phyloP scores from a whole-genome alignment of 345 rosid species.

The Rhodamnia rubescens region DNA sequence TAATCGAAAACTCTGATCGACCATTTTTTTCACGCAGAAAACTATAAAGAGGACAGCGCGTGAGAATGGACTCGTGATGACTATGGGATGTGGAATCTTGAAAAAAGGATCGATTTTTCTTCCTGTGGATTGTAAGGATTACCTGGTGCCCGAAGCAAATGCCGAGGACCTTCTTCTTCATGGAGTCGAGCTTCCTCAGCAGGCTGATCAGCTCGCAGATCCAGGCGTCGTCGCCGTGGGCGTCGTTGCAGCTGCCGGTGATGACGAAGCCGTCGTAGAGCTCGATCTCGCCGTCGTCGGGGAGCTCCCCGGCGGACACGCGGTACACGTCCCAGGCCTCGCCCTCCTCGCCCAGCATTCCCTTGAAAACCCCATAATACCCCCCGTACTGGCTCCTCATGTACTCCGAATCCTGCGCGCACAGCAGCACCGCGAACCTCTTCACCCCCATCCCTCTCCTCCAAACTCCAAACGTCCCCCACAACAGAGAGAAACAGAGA shows the following conservation, averaged over 20 bases:
- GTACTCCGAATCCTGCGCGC: slow-evolving; percentile 62
- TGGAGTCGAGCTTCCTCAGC: slow-evolving; percentile 30
- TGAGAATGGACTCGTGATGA: neutral
- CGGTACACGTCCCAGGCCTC: slow-evolving; percentile 49
- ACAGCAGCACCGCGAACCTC: slow-evolving; percentile 47
- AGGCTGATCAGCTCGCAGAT: slow-evolving; percentile 37
- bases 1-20: neutral
- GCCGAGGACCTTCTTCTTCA: slow-evolving; percentile 49
- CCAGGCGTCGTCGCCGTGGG: slow-evolving; percentile 48
- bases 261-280: slow-evolving; percentile 52
- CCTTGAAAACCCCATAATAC: slow-evolving; percentile 38
- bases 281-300: slow-evolving; percentile 29
- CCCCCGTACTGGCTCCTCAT: slow-evolving; percentile 45
- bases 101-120: neutral
- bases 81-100: rapidly evolving
- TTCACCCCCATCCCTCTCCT: slow-evolving; percentile 11
- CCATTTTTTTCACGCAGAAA: neutral
- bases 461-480: neutral
- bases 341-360: slow-evolving; percentile 47
- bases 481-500: neutral
- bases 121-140: neutral
- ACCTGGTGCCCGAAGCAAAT: slow-evolving; percentile 86
- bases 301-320: slow-evolving; percentile 39
- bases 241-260: slow-evolving; percentile 63
- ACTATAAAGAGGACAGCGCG: neutral